Percentiles rank a stretch among this genome's conserved stretches.
Evolutionary conservation across 208 protist genomes (phyloP).

Genomic region (Leishmania mexicana): DNA sequence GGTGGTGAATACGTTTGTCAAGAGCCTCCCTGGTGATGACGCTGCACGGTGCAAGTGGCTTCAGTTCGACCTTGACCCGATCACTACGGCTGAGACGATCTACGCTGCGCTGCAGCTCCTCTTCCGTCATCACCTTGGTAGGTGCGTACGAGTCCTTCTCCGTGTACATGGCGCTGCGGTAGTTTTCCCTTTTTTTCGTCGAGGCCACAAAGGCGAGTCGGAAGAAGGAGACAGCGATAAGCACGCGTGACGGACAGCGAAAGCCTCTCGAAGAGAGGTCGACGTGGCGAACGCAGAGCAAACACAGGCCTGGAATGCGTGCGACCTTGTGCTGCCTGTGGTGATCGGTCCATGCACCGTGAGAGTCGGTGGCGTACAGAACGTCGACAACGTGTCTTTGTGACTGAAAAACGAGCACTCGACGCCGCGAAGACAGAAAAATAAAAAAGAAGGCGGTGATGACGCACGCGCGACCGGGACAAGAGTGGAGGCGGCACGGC

Average conservation of each 20-base stretch:
- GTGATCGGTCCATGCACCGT: neutral
- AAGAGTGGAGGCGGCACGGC: too few relatives aligned
- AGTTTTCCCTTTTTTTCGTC: neutral
- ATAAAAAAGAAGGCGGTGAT: neutral
- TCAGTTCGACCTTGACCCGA: slow-evolving; percentile 38
- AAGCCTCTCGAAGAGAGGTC: too few relatives aligned
- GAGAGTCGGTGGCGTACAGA: neutral
- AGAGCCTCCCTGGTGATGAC: slow-evolving; percentile 56
- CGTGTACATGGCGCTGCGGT: slow-evolving; percentile 13
- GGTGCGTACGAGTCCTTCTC: slow-evolving; percentile 14
- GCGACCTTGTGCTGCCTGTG: neutral
- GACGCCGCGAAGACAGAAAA: neutral
- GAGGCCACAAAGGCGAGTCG: neutral
- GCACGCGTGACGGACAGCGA: neutral
- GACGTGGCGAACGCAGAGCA: neutral
- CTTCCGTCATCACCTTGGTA: slow-evolving; percentile 45
- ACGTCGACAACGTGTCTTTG: too few relatives aligned
- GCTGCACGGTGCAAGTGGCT: slow-evolving; percentile 40
- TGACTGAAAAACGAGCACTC: neutral
- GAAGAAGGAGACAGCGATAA: too few relatives aligned
- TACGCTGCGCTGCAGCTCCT: slow-evolving; percentile 74
- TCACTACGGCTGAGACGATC: slow-evolving; percentile 61
- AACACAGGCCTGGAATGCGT: neutral
- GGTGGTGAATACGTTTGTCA: slow-evolving; percentile 67
- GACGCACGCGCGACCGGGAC: neutral